Conservation (phyloP, 2,329 filamentous ascomycete genomes). For the Calonectria honghensis region DNA sequence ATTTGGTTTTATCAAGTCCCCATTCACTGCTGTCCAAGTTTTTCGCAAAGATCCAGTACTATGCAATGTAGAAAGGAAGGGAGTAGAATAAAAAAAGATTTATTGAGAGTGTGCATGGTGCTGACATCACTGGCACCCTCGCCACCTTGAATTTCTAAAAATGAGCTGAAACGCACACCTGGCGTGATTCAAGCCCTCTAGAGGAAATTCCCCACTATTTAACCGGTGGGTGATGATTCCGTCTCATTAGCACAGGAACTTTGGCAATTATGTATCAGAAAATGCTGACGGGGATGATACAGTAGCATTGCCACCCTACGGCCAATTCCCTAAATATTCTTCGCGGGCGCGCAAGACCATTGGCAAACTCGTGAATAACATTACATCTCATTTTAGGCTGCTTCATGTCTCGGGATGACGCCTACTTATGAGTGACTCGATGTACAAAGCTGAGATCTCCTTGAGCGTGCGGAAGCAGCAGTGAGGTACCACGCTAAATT, state of each 20-base stretch:
- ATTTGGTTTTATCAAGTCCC: not conserved
- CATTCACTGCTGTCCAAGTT: not conserved
- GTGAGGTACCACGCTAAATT: too few species aligned
- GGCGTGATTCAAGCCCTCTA: not conserved
- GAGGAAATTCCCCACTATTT: not conserved
- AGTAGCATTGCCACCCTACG: not conserved
- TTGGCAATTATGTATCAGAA: not conserved
- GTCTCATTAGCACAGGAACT: not conserved
- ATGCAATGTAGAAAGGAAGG: not conserved
- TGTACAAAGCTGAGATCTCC: not conserved
- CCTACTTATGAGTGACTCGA: not conserved
- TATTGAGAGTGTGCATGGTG: not conserved
- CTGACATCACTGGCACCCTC: not conserved
- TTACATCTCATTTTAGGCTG: not conserved
- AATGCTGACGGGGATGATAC: not conserved
- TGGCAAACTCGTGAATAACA: not conserved
- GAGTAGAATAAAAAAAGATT: not conserved
- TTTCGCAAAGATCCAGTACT: not conserved
- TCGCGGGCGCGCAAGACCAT: not conserved
- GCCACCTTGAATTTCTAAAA: not conserved
- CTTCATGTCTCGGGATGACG: not conserved
- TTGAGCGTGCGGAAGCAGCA: too few species aligned
- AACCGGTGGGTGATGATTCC: not conserved
- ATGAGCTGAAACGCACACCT: not conserved
- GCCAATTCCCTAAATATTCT: not conserved